Evolutionary conservation across 371 early-diverging fungal species (phyloP), one percentile per base, ranked within the genome.

Genomic region (Mortierella sp.): DNA sequence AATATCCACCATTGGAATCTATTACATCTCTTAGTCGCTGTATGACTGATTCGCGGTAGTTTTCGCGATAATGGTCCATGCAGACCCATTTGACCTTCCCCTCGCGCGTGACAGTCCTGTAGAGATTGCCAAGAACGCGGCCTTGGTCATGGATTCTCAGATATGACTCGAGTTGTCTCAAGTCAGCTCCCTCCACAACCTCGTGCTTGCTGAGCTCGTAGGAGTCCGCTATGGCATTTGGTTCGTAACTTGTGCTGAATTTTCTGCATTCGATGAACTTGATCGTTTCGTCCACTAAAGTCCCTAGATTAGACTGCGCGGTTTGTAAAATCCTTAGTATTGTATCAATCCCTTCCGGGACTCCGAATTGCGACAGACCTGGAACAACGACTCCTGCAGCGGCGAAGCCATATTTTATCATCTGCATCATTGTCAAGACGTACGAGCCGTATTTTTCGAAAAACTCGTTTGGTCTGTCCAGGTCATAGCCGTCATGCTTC

Each of bases 21-120:
- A 69, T 22, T 8, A 33, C 19, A 0, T 65, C 45, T 11, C 28
- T 53, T 22, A 74, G 58, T 1, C 40, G 50, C 4, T 43, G 19
- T 24, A 64, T 52, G 10, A 24, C 52, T 11, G 64, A 6, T 11
- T 52, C 58, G 0, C 53, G 52, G 40, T 69, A 64, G 28, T 47
- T 52, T 19, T 21, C 41, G 22, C 61, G 69, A 24, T 68, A 74
- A 36, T 74, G 74, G 4, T 74, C 61, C 2, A 74, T 16, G 40
- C 74, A 74, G 6, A 74, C 69, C 74, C 74, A 74, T 36, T 74
- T 74, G 57, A 74, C 69, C 22, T 74, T 69, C 0, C 74, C 74
- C 1, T 50, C 40, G 22, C 16, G 15, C 15, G 69, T 68, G 59
- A 65, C 59, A 48, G 65, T 65, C 15, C 74, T 19, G 61, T 74